These are phyloP conservation scores for Trichophyton equinum DNA, from an alignment of 2,329 filamentous ascomycete species.

Conservation along the genomic window DNA sequence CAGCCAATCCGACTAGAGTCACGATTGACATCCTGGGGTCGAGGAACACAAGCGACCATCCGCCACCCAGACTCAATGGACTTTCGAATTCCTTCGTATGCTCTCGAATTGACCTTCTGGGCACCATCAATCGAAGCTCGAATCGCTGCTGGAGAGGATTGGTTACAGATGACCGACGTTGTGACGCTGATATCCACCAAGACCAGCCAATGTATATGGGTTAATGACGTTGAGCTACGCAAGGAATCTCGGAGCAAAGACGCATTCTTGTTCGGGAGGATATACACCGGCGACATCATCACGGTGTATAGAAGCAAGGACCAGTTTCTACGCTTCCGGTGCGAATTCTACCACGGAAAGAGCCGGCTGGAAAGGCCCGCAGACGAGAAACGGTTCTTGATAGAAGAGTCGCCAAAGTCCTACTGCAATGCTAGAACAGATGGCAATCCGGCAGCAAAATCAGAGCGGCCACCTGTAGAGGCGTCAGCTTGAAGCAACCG, in stretches of 20 bases:
- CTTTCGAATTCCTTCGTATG: slow-evolving; percentile 64
- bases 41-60: slow-evolving; percentile 54
- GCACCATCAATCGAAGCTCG: slow-evolving; percentile 52
- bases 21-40: slow-evolving; percentile 64
- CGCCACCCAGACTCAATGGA: slow-evolving; percentile 53
- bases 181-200: slow-evolving; percentile 69
- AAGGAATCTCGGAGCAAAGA: slow-evolving; percentile 41
- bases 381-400: slow-evolving; percentile 29
- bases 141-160: slow-evolving; percentile 45
- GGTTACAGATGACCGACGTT: slow-evolving; percentile 41
- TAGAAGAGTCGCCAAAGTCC: slow-evolving; percentile 26
- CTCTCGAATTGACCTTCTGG: slow-evolving; percentile 66
- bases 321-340: slow-evolving; percentile 31
- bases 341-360: slow-evolving; percentile 37
- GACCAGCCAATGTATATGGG: slow-evolving; percentile 58
- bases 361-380: slow-evolving; percentile 31
- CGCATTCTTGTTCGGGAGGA: slow-evolving; percentile 47
- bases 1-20: slow-evolving; percentile 54
- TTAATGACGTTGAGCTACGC: slow-evolving; percentile 59
- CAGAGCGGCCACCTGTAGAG: neutral
- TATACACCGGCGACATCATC: slow-evolving; percentile 67
- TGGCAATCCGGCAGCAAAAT: neutral
- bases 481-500: neutral
- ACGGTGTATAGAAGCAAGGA: slow-evolving; percentile 51
- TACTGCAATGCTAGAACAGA: slow-evolving; percentile 15